These are phyloP conservation scores for Pouteria glomerata DNA, from an alignment of 148 eudicot species.

Conservation along the genomic window DNA sequence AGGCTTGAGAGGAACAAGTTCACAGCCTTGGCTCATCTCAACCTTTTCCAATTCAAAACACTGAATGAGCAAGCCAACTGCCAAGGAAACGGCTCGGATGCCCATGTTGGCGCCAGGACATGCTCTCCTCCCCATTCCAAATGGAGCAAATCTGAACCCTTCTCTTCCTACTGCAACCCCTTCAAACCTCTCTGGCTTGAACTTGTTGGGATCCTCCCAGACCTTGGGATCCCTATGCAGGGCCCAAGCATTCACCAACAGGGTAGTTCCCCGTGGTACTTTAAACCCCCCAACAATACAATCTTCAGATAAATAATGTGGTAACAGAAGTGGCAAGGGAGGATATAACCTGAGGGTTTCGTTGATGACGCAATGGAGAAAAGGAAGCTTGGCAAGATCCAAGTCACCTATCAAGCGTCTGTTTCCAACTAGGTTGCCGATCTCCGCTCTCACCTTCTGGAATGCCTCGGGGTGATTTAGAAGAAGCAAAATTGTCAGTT, in stretches of 20 bases:
- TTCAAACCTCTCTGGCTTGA: slow-evolving; percentile 30
- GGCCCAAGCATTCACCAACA: slow-evolving; percentile 27
- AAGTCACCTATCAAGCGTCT: slow-evolving; percentile 18
- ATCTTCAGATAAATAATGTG: slow-evolving; percentile 25
- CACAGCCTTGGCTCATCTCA: not conserved
- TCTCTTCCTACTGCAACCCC: slow-evolving; percentile 17
- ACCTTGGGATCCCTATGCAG: slow-evolving; percentile 25
- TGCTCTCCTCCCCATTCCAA: slow-evolving; percentile 32
- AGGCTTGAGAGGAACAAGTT: not conserved
- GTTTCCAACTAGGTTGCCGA: slow-evolving; percentile 19
- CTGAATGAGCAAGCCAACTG: slow-evolving; percentile 23
- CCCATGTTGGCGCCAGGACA: slow-evolving; percentile 31
- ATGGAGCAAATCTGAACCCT: slow-evolving; percentile 25
- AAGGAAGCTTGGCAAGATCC: slow-evolving; percentile 22
- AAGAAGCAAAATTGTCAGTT: slow-evolving; percentile 28
- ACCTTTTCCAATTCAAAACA: slow-evolving; percentile 30
- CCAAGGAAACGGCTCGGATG: slow-evolving; percentile 16
- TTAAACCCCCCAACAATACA: slow-evolving; percentile 24
- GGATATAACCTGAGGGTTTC: slow-evolving; percentile 26
- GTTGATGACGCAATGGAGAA: slow-evolving; percentile 17
- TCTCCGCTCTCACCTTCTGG: slow-evolving; percentile 16
- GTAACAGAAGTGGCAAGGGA: slow-evolving; percentile 23
- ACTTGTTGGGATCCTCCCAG: slow-evolving; percentile 32
- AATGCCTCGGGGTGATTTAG: slow-evolving; percentile 18
- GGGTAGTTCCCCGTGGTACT: slow-evolving; percentile 22